Conservation (phyloP, 2,329 filamentous ascomycete species). For the Arthrobotrys iridis region DNA sequence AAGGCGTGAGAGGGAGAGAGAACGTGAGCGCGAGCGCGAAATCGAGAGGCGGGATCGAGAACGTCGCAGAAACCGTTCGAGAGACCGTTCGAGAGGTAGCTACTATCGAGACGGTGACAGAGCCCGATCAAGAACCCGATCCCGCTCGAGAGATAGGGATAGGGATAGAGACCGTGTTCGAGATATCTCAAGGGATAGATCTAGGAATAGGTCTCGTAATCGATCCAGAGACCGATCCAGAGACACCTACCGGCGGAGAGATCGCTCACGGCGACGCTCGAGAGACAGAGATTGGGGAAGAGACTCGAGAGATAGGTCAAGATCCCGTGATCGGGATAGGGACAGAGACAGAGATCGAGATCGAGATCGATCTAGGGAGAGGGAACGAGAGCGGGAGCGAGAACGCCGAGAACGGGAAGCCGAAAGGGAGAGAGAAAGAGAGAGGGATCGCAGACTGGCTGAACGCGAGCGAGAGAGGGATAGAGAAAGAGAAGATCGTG, state of each 20-base stretch:
- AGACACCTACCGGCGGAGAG: conserved; percentile 24
- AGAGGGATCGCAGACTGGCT: conserved; percentile 14
- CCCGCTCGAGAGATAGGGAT: conserved; percentile 30
- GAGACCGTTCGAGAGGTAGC: conserved; percentile 33
- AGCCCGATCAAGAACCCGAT: conserved; percentile 32
- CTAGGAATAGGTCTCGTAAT: conserved; percentile 40
- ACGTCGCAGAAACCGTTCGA: conserved; percentile 22
- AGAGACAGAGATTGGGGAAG: conserved; percentile 36
- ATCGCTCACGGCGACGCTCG: conserved; percentile 37
- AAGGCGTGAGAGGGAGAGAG: conserved; percentile 24
- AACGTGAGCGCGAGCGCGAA: conserved; percentile 33
- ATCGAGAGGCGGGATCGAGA: conserved; percentile 32
- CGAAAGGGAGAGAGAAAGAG: conserved; percentile 35
- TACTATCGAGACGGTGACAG: conserved; percentile 32
- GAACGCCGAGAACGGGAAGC: conserved; percentile 36
- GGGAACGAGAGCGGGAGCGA: conserved; percentile 35
- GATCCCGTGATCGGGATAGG: conserved; percentile 40
- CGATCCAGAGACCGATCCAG: conserved; percentile 29
- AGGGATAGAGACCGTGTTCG: neutral
- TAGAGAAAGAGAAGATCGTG: conserved; percentile 18
- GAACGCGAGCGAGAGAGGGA: conserved; percentile 28
- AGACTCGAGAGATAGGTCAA: conserved; percentile 39
- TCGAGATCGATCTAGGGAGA: conserved; percentile 16
- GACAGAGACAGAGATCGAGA: conserved; percentile 30
- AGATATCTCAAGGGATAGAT: conserved; percentile 14